These are phyloP conservation scores for Trametes meyenii DNA, from an alignment of 768 basidiomycete species.

Conservation along the genomic window DNA sequence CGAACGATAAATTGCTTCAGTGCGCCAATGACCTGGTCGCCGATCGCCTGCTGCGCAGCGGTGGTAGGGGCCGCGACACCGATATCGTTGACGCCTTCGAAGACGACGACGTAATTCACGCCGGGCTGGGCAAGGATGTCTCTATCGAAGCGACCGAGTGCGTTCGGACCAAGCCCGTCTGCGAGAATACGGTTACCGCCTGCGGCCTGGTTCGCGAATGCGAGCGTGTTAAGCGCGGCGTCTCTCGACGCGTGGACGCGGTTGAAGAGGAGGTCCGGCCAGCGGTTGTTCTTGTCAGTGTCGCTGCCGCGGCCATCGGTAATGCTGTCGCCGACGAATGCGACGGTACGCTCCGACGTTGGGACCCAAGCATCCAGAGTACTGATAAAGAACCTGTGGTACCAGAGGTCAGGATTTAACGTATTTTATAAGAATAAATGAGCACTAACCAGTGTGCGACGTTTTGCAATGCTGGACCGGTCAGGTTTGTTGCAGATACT, in stretches of 20 bases:
- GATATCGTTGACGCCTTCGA: slow-evolving; percentile 59
- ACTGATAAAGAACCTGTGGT: slow-evolving; percentile 46
- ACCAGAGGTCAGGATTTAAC: neutral
- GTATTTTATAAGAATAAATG: neutral
- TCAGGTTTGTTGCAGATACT: slow-evolving; percentile 40
- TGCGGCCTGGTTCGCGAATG: slow-evolving; percentile 53
- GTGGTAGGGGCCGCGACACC: slow-evolving; percentile 42
- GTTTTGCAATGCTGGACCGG: slow-evolving; percentile 35
- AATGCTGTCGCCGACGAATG: slow-evolving; percentile 55
- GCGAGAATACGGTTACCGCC: slow-evolving; percentile 55
- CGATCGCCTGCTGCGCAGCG: slow-evolving; percentile 41
- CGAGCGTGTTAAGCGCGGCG: slow-evolving; percentile 38
- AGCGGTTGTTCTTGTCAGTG: slow-evolving; percentile 49
- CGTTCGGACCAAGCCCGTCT: slow-evolving; percentile 52
- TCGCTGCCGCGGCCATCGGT: slow-evolving; percentile 54
- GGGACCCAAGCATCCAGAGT: slow-evolving; percentile 46
- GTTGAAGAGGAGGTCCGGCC: slow-evolving; percentile 52
- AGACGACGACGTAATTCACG: slow-evolving; percentile 51
- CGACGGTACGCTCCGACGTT: slow-evolving; percentile 35
- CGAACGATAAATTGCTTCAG: slow-evolving; percentile 49
- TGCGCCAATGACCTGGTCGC: slow-evolving; percentile 45
- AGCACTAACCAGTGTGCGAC: slow-evolving; percentile 41
- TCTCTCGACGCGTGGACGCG: slow-evolving; percentile 40
- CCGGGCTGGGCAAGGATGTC: slow-evolving; percentile 52
- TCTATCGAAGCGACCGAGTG: slow-evolving; percentile 50